Evolutionary conservation across 2,329 filamentous ascomycete genomes (phyloP), one percentile per base, ranked within the genome.

Genomic region (Epichloe typhina): DNA sequence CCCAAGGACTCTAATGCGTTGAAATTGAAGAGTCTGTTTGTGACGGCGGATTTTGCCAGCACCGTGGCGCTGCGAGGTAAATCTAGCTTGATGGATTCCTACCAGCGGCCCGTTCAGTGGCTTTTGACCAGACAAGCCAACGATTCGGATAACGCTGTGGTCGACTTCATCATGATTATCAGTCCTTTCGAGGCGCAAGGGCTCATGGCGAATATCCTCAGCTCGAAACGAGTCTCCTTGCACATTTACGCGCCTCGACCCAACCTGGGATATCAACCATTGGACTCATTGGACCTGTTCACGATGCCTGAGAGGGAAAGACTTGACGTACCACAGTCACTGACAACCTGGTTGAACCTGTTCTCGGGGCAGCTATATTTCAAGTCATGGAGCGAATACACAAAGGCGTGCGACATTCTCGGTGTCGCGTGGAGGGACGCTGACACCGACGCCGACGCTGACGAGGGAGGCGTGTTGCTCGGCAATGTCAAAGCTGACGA

Each of bases 351-450:
- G 51, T 69, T 88, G 0, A 83, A 84, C 42, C 64, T 88, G 0
- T 87, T 88, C 50, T 70, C 84, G 0, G 84, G 84, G 0, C 80
- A 84, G 50, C 68, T 87, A 0, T 88, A 87, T 56, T 67, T 87
- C 9, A 62, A 60, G 0, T 72, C 69, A 0, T 76, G 71, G 42
- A 52, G 65, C 0, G 74, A 85, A 49, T 88, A 87, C 54, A 54
- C 61, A 0, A 60, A 66, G 1, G 59, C 74, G 0, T 83, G 79
- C 53, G 59, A 66, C 1, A 73, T 72, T 40, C 64, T 86, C 0
- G 75, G 79, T 0, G 58, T 84, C 0, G 62, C 68, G 0, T 68
- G 62, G 52, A 54, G 52, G 0, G 55, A 61, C 36, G 33, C 12
- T 0, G 66, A 68, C 5, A 62, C 2, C 2, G 23, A 47, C 11